phyloP scores from a whole-genome alignment of 2,329 filamentous ascomycete species.

The Venturia pyrina region DNA sequence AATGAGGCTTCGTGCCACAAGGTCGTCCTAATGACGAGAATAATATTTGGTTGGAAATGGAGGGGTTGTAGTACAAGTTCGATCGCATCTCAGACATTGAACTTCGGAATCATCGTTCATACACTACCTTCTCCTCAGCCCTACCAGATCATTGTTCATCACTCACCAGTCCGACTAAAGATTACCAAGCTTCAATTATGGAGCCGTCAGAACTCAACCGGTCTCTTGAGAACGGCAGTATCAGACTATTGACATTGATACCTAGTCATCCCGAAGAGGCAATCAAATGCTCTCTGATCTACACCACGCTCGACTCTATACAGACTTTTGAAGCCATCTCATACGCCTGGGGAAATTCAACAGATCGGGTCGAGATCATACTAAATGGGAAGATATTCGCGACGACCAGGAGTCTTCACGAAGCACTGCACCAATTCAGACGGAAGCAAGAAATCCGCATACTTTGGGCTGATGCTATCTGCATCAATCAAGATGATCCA shows the following conservation, averaged over 20 bases:
- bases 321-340: background rate
- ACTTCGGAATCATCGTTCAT: too few relatives aligned
- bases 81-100: too few relatives aligned
- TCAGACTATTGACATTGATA: background rate
- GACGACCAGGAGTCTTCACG: slow-evolving; percentile 1
- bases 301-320: background rate
- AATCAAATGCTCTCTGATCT: background rate
- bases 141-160: too few relatives aligned
- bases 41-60: background rate
- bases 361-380: background rate
- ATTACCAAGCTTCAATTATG: background rate
- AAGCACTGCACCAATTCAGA: slow-evolving; percentile 9
- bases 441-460: too few relatives aligned
- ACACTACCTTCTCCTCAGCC: too few relatives aligned
- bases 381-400: background rate
- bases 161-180: too few relatives aligned
- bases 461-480: too few relatives aligned
- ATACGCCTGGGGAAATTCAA: background rate
- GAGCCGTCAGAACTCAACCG: background rate
- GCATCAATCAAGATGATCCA: too few relatives aligned
- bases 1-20: too few relatives aligned
- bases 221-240: background rate
- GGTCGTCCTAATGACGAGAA: too few relatives aligned
- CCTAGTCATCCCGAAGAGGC: background rate
- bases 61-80: too few relatives aligned